phyloP scores from a whole-genome alignment of 2,329 filamentous ascomycete genomes.

The Didymellaceae sp. region DNA sequence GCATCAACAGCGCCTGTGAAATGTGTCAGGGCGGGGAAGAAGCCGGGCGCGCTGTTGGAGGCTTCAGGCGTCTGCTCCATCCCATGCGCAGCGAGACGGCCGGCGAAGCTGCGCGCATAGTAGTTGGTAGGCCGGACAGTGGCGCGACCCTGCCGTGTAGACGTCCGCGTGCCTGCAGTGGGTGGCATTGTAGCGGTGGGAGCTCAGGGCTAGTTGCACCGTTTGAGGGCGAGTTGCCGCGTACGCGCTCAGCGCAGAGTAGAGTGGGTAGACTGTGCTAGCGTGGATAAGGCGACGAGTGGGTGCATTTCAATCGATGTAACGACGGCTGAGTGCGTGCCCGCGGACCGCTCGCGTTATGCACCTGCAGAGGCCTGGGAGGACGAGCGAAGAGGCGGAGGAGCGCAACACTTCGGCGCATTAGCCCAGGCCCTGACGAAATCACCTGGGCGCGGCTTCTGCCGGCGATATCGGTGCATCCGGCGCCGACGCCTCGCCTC shows the following conservation, averaged over 20 bases:
- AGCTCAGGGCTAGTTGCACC: slow-evolving; percentile 25
- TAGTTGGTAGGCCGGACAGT: slow-evolving; percentile 58
- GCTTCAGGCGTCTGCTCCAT: slow-evolving; percentile 49
- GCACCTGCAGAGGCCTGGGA: slow-evolving; percentile 12
- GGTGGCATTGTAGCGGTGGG: slow-evolving; percentile 43
- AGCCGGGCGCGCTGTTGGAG: slow-evolving; percentile 53
- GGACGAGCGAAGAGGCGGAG: slow-evolving; percentile 23
- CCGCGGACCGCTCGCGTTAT: slow-evolving; percentile 25
- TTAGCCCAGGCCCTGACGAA: slow-evolving; percentile 34
- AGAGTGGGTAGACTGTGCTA: slow-evolving; percentile 22
- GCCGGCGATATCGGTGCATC: slow-evolving; percentile 14
- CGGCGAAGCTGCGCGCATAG: slow-evolving; percentile 57
- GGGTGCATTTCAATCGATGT: slow-evolving; percentile 39
- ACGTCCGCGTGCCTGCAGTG: slow-evolving; percentile 45
- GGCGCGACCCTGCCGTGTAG: slow-evolving; percentile 55
- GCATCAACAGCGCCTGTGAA: slow-evolving; percentile 94
- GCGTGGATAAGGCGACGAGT: slow-evolving; percentile 29
- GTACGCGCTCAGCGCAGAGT: slow-evolving; percentile 28
- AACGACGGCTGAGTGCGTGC: slow-evolving; percentile 29
- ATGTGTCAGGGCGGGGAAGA: slow-evolving; percentile 71
- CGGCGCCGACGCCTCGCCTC: slow-evolving; percentile 1
- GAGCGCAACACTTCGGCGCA: slow-evolving; percentile 15
- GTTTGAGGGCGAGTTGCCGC: slow-evolving; percentile 24
- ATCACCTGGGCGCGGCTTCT: slow-evolving; percentile 12
- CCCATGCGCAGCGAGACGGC: slow-evolving; percentile 44